Percentiles rank a stretch among this genome's conserved stretches.
Conservation (phyloP, 164 flowering plant species). For the Pachysandra terminalis region DNA sequence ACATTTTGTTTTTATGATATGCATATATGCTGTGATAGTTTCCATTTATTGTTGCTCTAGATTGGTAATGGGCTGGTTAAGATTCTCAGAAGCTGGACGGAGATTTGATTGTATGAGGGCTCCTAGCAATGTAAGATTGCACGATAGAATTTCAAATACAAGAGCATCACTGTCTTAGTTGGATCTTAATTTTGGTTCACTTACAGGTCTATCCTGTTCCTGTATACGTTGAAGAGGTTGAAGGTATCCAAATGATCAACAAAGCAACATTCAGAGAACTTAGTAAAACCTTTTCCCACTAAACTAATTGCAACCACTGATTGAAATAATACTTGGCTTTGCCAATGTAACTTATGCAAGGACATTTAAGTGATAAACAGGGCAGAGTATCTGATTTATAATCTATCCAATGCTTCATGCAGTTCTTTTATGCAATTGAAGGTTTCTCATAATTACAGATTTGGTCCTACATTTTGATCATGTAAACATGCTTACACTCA, state of each 20-base stretch:
- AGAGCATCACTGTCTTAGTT: background rate
- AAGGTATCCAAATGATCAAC: slow-evolving; percentile 45
- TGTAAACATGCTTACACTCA: slow-evolving; percentile 1
- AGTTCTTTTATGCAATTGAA: background rate
- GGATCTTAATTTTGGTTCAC: slow-evolving; percentile 11
- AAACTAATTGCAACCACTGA: background rate
- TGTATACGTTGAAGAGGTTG: slow-evolving; percentile 72
- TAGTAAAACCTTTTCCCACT: background rate
- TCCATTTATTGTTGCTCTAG: slow-evolving; percentile 31
- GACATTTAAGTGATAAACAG: background rate
- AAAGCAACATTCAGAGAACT: too few relatives aligned
- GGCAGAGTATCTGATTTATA: background rate
- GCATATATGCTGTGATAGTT: too few relatives aligned
- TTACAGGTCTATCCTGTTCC: slow-evolving; percentile 80
- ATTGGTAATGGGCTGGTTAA: slow-evolving; percentile 98
- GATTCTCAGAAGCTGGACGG: slow-evolving; percentile 62
- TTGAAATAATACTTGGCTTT: background rate
- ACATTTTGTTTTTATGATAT: too few relatives aligned
- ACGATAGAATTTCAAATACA: background rate
- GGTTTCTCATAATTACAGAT: background rate
- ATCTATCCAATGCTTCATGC: background rate
- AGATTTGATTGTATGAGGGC: slow-evolving; percentile 66
- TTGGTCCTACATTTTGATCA: background rate
- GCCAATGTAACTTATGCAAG: background rate
- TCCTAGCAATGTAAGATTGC: slow-evolving; percentile 60